Base-by-base conservation (phyloP, 257 asterid genomes). In the Lycium ferocissimum region DNA sequence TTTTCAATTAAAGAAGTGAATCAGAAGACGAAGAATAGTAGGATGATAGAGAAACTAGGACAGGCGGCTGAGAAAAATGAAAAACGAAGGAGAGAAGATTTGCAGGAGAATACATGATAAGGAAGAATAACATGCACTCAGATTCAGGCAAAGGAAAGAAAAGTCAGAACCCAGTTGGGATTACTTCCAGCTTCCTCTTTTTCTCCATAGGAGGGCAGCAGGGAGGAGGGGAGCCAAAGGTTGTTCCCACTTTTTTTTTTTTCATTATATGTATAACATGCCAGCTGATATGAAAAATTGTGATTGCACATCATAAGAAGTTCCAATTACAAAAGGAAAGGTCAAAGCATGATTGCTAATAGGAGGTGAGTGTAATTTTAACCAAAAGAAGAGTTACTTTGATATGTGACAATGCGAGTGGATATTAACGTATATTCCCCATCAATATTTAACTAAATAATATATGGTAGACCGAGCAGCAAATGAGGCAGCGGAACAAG, bases 121-220 rank as follows among this genome's bases (percentile, higher is more conserved):
- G 18, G 63, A 76, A 76, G 82, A 26, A 13, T 45, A 47, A 20
- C 61, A 73, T 73, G 81, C 59, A 47, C 7, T 12, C 20, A 20
- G 43, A 12, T 73, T 73, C 61, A 73, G 81, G 81, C 14, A 33
- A 72, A 73, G 20, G 61, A 73, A 51, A 73, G 35, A 73, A 47
- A 73, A 51, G n/a, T 47, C 40, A 47, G 61, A 73, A 47, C 2
- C 75, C 75, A 67, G 75, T 35, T 67, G 20, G 20, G 22, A 13
- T 66, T 6, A 67, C 75, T 67, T 67, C 49, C 75, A 35, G 17
- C 38, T 37, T 7, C 20, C 62, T 56, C 62, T 1, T 37, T 35
- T 26, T 1, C 15, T 66, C 14, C 22, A 69, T 15, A 7, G 26
- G 8, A 38, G 76, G 53, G 76, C 22, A 69, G 49, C 76, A 5